Base-by-base conservation (phyloP, 2,329 filamentous ascomycete genomes). In the Alternaria triticimaculans region DNA sequence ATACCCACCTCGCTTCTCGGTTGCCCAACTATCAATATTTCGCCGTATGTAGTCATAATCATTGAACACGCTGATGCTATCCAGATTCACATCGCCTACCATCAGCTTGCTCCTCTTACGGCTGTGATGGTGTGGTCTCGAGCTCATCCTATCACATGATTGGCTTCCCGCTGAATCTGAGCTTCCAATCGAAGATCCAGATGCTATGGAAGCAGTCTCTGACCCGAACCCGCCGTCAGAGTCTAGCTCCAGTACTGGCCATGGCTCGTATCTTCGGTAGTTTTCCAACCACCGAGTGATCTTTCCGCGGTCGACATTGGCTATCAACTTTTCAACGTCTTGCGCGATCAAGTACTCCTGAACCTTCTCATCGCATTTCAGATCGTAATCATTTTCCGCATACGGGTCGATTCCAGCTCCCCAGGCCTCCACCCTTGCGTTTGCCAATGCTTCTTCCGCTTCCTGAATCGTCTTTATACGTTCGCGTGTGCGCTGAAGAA, bases 401-500 rank as follows among this genome's bases (percentile, higher is more conserved):
- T 41, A 41, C 3, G 15, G 33, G 3, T 41, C 33, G 2, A 41
- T 41, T 41, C 33, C 33, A 41, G 33, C 33, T 41, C 2, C 33
- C 3, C 1, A 10, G 0, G 33, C 33, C 7, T 4, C 33, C 33
- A 4, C 33, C 4, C 7, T 37, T 37, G 4, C 4, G 2, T 0
- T 1, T 8, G 9, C 14, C 2, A 37, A 4, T 4, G 7, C 7
- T 2, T 37, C 33, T 2, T 37, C 33, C 1, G 33, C 33, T 0
- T 41, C 33, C 1, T 18, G 33, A 3, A 41, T 5, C 9, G 3
- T 18, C 1, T 0, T 41, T 1, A 6, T 3, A 41, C 3, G 3
- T 41, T 41, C 3, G 2, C 33, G 33, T 0, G 0, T 41, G 2
- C 3, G 15, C 4, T 41, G 33, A 4, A 41, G 4, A 5, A 41